These are phyloP conservation scores for Clavaria fumosa DNA, from an alignment of 768 basidiomycete genomes.

Conservation along the genomic window DNA sequence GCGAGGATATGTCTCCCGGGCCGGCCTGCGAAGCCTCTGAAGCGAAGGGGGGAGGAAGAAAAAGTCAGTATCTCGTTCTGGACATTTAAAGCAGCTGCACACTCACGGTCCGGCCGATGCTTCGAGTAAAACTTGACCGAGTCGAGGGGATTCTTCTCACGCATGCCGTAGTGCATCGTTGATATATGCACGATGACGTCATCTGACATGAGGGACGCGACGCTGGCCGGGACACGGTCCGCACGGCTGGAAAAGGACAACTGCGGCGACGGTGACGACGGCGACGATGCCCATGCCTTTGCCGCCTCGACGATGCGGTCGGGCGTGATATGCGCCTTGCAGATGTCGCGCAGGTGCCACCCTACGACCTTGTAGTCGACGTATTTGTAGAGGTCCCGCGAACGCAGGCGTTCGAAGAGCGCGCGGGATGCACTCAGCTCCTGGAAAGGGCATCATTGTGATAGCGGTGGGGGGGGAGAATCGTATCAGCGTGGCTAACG, in stretches of 20 bases:
- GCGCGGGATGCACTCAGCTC: constrained; percentile 17
- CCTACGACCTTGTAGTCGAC: constrained; percentile 48
- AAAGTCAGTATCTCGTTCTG: not conserved
- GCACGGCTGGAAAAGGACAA: constrained; percentile 12
- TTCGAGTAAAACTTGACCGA: constrained; percentile 58
- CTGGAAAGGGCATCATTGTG: too few species aligned
- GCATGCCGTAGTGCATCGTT: constrained; percentile 66
- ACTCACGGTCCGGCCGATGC: constrained; percentile 37
- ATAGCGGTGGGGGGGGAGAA: too few species aligned
- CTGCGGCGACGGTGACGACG: too few species aligned
- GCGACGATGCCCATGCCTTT: constrained; percentile 14
- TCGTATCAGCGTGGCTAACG: too few species aligned
- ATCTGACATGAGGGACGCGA: constrained; percentile 23
- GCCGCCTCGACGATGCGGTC: constrained; percentile 30
- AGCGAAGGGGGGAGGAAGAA: not conserved
- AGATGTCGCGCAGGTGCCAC: constrained; percentile 24
- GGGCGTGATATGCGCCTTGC: constrained; percentile 25
- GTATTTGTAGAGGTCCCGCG: constrained; percentile 50
- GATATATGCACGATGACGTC: constrained; percentile 53
- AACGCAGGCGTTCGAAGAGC: constrained; percentile 46
- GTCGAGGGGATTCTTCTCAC: constrained; percentile 51
- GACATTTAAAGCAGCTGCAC: too few species aligned
- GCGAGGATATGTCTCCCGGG: constrained; percentile 43
- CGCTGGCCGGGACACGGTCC: too few species aligned
- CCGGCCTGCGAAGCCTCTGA: constrained; percentile 30